Base-by-base conservation (phyloP, 2,329 filamentous ascomycete species). In the Nothophoma quercina region DNA sequence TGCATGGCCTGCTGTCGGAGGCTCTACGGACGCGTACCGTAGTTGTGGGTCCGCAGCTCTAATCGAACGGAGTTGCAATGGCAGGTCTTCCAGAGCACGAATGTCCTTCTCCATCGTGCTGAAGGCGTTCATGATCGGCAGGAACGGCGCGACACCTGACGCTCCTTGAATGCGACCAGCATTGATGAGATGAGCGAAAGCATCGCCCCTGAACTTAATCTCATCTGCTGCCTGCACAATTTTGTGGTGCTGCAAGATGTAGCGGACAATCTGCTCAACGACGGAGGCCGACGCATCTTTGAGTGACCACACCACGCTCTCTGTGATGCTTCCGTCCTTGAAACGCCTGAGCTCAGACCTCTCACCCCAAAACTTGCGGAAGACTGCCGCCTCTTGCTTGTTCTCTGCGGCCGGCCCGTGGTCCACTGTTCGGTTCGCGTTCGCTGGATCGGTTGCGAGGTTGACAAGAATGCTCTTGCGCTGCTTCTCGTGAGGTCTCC, bases 331-430 rank as follows among this genome's bases (percentile, higher is more conserved):
- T 18, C 95, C 95, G 67, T 98, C 92, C 65, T 93, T 96, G 80
- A 99, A 99, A 16, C 95, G 89, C 59, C 95, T 86, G 36, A 99
- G 81, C 73, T 99, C 95, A 1, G 95, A 85, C 71, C 95, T 96
- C 8, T 93, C 88, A 6, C 93, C 95, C 95, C 96, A 99, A 71
- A 99, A 98, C 26, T 88, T 85, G 28, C 91, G 89, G 73, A 97
- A 99, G 25, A 82, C 83, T 8, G 87, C 86, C 19, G 92, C 89
- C 58, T 91, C 90, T 59, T 89, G 87, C 73, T 93, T 92, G 55
- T 95, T 85, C 69, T 98, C 93, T 2, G 91, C 90, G 1, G 88
- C 78, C 5, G 95, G 95, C 0, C 95, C 95, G 70, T 92, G 90
- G 61, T 99, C 95, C 57, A 97, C 89, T 38, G 87, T 83, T 25